Base-by-base conservation (phyloP, 129 eudicot genomes). In the Calendula officinalis region DNA sequence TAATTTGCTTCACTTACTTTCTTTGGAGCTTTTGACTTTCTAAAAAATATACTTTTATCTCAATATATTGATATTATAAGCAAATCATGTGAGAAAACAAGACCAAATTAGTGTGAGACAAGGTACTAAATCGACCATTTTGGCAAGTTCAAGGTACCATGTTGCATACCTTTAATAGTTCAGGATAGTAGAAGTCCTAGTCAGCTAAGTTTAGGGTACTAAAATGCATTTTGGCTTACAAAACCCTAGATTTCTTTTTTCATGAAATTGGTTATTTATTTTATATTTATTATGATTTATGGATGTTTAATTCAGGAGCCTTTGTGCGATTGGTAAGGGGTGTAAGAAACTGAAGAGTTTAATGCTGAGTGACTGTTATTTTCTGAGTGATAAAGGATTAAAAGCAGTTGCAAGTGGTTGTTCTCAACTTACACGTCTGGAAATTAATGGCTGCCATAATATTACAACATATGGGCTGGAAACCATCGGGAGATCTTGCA, bases 371-470 rank as follows among this genome's bases (percentile, higher is more conserved):
- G 97, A 84, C 54, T 90, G 95, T 73, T 77, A 76, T 74, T 82
- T 80, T 55, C 72, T 90, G 15, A 84, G 87, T 63, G 91, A 84
- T 72, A 86, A 77, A 72, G 89, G 92, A 22, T 78, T 90, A 66
- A 85, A 82, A 67, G 90, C 92, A 38, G 81, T 90, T 55, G 95
- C 97, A 66, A 77, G 62, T 73, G 97, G 97, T 75, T 90, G 97
- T 75, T 40, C 89, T 59, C 94, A 87, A 59, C 95, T 90, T 79
- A 69, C 75, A 57, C 87, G 73, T 76, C 82, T 86, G 59, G 90
- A 86, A 84, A 79, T 90, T 9, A 90, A 84, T 78, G 97, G 97
- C 27, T 90, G 95, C 78, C 97, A 90, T 71, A 84, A 82, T 68
- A 80, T 90, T 67, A 86, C 94, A 60, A 71, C 95, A 56, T 72